These are phyloP conservation scores for Leptographium lundbergii DNA, from an alignment of 2,329 filamentous ascomycete genomes.

Conservation along the genomic window DNA sequence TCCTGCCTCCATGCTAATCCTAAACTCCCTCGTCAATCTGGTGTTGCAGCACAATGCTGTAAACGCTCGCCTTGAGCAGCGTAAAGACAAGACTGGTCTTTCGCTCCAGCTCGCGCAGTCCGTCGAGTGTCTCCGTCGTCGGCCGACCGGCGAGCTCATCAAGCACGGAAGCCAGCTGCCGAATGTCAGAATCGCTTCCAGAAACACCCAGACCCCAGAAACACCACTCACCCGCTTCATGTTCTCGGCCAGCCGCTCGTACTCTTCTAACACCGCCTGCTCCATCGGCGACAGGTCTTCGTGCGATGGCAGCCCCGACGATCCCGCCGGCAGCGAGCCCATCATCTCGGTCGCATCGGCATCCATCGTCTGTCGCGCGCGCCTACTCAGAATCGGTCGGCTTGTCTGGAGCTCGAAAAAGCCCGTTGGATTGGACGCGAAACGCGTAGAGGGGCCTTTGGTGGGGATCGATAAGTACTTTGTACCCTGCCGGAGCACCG, in stretches of 20 bases:
- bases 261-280: slow-evolving; percentile 91
- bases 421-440: not conserved
- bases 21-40: slow-evolving; percentile 59
- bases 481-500: not conserved
- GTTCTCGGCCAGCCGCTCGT: slow-evolving; percentile 74
- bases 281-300: slow-evolving; percentile 63
- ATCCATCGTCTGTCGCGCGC: slow-evolving; percentile 3
- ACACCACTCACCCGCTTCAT: slow-evolving; percentile 60
- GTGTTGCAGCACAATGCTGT: slow-evolving; percentile 96
- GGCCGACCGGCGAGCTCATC: slow-evolving; percentile 56
- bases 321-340: not conserved
- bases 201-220: too few species aligned
- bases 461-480: not conserved
- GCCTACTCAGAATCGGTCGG: not conserved
- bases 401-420: not conserved
- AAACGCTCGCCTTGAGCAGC: slow-evolving; percentile 92
- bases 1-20: slow-evolving; percentile 22
- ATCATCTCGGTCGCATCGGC: slow-evolving; percentile 6
- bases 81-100: slow-evolving; percentile 95
- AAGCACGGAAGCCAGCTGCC: slow-evolving; percentile 44
- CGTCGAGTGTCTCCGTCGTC: slow-evolving; percentile 73
- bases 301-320: slow-evolving; percentile 3
- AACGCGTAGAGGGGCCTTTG: not conserved
- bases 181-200: not conserved
- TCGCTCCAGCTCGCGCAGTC: slow-evolving; percentile 74